These are phyloP conservation scores for Epicoccum nigrum DNA, from an alignment of 2,329 filamentous ascomycete species.

Conservation along the genomic window DNA sequence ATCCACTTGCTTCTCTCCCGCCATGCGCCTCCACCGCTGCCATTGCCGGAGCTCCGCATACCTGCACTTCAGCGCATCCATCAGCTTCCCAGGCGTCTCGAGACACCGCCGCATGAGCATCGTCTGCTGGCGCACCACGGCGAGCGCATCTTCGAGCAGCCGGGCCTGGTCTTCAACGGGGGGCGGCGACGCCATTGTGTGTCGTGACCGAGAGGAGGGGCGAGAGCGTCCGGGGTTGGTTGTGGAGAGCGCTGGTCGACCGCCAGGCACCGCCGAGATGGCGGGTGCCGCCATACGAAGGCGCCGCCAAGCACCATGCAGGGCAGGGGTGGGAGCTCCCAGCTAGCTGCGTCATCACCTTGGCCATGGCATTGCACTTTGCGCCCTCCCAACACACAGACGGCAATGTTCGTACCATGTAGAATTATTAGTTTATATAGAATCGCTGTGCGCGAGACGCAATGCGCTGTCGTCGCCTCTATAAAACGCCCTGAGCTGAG, in stretches of 20 bases:
- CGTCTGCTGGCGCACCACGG: slow-evolving; percentile 96
- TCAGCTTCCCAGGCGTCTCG: slow-evolving; percentile 96
- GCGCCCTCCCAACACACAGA: neutral
- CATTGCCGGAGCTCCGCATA: slow-evolving; percentile 51
- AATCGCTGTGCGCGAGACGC: slow-evolving; percentile 3
- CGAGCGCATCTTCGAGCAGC: slow-evolving; percentile 94
- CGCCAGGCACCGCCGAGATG: slow-evolving; percentile 28
- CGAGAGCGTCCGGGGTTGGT: slow-evolving; percentile 37
- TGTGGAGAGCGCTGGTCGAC: slow-evolving; percentile 35
- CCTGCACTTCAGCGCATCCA: slow-evolving; percentile 99
- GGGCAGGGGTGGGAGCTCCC: slow-evolving; percentile 34
- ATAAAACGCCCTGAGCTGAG: too few relatives aligned
- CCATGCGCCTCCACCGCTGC: neutral
- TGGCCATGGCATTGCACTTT: neutral
- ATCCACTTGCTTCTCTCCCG: slow-evolving; percentile 1
- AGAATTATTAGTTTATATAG: slow-evolving; percentile 6
- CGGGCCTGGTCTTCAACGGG: slow-evolving; percentile 70
- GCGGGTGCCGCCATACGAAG: slow-evolving; percentile 27
- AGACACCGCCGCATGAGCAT: slow-evolving; percentile 96
- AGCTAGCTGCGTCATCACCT: slow-evolving; percentile 37
- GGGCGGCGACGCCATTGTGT: slow-evolving; percentile 55
- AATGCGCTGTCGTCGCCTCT: slow-evolving; percentile 2
- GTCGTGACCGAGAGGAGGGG: slow-evolving; percentile 23
- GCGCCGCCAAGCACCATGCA: slow-evolving; percentile 27
- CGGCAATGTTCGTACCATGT: neutral